These are phyloP conservation scores for Singerocomus inundabilis DNA, from an alignment of 1,284 basidiomycete genomes.

Conservation along the genomic window DNA sequence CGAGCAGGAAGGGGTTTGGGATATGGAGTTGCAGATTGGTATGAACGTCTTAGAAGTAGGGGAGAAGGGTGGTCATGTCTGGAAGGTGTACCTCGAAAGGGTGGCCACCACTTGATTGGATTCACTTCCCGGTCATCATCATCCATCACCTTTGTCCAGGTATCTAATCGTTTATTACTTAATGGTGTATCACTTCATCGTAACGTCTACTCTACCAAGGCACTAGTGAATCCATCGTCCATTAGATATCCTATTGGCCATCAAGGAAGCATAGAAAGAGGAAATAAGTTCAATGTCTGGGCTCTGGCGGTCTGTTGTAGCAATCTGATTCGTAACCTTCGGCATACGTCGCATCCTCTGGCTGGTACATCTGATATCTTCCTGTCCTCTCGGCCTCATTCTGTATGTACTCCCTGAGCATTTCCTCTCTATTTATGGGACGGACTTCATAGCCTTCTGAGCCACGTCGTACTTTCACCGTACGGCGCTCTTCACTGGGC, in stretches of 20 bases:
- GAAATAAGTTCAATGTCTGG: constrained; percentile 12
- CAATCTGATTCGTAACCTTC: constrained; percentile 29
- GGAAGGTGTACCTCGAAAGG: constrained; percentile 64
- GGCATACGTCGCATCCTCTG: constrained; percentile 40
- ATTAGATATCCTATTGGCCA: constrained; percentile 7
- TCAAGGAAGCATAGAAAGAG: neutral
- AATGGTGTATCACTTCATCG: constrained; percentile 32
- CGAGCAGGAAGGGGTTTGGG: constrained; percentile 49
- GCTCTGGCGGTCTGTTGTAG: constrained; percentile 22
- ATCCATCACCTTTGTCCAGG: constrained; percentile 10
- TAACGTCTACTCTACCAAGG: constrained; percentile 29
- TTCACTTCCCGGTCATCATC: constrained; percentile 1
- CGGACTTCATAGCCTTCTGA: constrained; percentile 80
- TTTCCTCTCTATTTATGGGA: constrained; percentile 55
- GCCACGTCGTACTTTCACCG: constrained; percentile 53
- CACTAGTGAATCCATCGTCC: constrained; percentile 14
- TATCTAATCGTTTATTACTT: constrained; percentile 35
- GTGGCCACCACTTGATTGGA: constrained; percentile 20
- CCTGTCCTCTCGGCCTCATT: constrained; percentile 51
- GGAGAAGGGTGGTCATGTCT: constrained; percentile 59
- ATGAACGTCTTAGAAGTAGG: constrained; percentile 64
- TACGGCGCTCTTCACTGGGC: constrained; percentile 28
- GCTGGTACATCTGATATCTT: constrained; percentile 61
- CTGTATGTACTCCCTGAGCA: constrained; percentile 57
- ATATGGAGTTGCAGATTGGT: constrained; percentile 52